Evolutionary conservation across 164 flowering plant genomes (phyloP).

Genomic region (Magnolia changhungtana): DNA sequence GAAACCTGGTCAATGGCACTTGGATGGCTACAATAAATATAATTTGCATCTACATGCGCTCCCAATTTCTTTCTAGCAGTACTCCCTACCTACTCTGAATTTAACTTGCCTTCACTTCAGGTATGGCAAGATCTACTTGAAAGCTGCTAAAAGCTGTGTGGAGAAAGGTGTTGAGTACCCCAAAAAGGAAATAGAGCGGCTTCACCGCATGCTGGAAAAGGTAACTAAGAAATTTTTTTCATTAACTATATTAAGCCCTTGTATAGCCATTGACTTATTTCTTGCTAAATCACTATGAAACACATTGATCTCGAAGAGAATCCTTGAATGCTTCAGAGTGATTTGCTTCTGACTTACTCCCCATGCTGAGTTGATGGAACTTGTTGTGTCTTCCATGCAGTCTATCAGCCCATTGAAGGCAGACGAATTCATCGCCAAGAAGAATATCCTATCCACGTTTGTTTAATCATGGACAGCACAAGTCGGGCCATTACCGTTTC

Average conservation of each 20-base stretch:
- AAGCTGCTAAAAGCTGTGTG: conserved; percentile 63
- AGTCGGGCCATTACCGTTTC: neutral
- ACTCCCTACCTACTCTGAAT: neutral
- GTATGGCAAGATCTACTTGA: conserved; percentile 78
- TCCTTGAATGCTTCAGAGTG: neutral
- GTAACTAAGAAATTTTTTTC: conserved; percentile 26
- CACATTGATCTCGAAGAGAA: neutral
- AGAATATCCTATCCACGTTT: conserved; percentile 68
- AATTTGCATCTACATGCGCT: neutral
- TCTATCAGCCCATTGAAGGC: conserved; percentile 73
- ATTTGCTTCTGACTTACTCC: neutral
- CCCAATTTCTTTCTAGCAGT: neutral
- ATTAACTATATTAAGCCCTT: neutral
- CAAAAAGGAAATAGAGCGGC: conserved; percentile 67
- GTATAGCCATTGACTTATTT: neutral
- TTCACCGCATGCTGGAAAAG: conserved; percentile 88
- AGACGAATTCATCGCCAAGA: conserved; percentile 85
- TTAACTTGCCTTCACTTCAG: conserved; percentile 27
- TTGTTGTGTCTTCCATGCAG: conserved; percentile 37
- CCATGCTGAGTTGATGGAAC: neutral
- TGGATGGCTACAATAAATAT: neutral
- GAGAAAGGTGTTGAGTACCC: conserved; percentile 82
- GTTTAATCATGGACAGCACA: conserved; percentile 23
- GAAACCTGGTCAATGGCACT: neutral
- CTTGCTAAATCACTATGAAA: neutral